Evolutionary conservation across 2,329 filamentous ascomycete genomes (phyloP).

Genomic region (Chrysosporium queenslandicum): DNA sequence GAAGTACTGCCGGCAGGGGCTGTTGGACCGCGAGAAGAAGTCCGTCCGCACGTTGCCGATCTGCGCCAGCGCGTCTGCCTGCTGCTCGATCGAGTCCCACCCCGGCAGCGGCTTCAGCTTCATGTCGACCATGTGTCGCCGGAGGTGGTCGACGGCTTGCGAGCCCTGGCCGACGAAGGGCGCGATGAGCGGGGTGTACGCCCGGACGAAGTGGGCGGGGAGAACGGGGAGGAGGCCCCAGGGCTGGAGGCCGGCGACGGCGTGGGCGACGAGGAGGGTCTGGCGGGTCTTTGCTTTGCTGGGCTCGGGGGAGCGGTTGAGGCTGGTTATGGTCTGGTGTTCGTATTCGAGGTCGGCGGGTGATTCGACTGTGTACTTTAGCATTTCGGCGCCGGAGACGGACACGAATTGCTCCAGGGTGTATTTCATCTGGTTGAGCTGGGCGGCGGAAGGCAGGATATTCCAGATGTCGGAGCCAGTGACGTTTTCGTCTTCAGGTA

Average conservation of each 20-base stretch:
- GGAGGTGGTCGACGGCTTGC: not conserved
- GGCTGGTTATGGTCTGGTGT: not conserved
- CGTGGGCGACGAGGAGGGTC: not conserved
- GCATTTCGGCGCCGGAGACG: not conserved
- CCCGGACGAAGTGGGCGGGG: not conserved
- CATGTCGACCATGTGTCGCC: not conserved
- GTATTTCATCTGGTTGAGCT: not conserved
- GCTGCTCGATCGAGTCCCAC: not conserved
- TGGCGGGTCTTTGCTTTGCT: not conserved
- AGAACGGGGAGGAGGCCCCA: not conserved
- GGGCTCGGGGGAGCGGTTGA: not conserved
- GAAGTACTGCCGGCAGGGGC: not conserved
- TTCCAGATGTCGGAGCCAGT: not conserved
- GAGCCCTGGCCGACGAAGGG: not conserved
- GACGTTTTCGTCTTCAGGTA: not conserved
- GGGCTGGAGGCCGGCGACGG: not conserved
- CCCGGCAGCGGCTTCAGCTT: not conserved
- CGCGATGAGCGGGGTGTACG: not conserved
- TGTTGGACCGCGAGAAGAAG: not conserved
- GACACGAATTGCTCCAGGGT: not conserved
- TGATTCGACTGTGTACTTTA: not conserved
- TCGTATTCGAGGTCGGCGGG: not conserved
- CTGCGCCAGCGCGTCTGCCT: not conserved
- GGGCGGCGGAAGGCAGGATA: not conserved
- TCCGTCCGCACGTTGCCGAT: not conserved